Evolutionary conservation across 306 rosid genomes (phyloP).

Genomic region (Alnus rubra): DNA sequence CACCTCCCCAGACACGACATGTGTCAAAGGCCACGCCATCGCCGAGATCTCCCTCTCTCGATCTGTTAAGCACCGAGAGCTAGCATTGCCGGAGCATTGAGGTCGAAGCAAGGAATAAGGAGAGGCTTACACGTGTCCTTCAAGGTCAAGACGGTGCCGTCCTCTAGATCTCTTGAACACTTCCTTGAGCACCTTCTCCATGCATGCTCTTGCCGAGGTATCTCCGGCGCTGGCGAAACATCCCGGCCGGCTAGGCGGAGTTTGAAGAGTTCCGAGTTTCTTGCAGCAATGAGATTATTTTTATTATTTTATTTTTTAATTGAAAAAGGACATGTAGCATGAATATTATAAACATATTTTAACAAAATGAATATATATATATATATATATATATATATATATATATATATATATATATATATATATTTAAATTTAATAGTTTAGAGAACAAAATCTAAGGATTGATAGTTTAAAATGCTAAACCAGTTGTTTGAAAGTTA

Average conservation of each 20-base stretch:
- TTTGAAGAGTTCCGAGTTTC: conserved; percentile 54
- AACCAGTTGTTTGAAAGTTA: too few species aligned
- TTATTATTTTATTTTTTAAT: too few species aligned
- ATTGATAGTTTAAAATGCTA: too few species aligned
- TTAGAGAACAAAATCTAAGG: too few species aligned
- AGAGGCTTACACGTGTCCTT: conserved; percentile 88
- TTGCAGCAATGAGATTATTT: conserved; percentile 20
- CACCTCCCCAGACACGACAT: conserved; percentile 37
- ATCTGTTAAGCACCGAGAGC: conserved; percentile 34
- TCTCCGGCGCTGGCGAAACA: conserved; percentile 49
- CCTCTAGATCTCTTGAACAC: conserved; percentile 42
- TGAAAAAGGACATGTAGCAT: too few species aligned
- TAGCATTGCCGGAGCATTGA: conserved; percentile 41
- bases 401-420: too few species aligned
- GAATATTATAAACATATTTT: too few species aligned
- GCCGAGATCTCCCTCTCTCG: conserved; percentile 52
- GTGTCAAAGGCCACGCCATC: conserved; percentile 49
- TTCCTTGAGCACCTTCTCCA: conserved; percentile 68
- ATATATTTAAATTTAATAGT: too few species aligned
- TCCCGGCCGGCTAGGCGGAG: conserved; percentile 26
- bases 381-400: too few species aligned
- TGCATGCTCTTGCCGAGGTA: conserved; percentile 60
- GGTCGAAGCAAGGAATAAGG: conserved; percentile 89
- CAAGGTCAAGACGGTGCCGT: conserved; percentile 58
- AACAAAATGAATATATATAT: too few species aligned